phyloP scores from a whole-genome alignment of 2,329 filamentous ascomycete genomes.

The Penicillium sp. region DNA sequence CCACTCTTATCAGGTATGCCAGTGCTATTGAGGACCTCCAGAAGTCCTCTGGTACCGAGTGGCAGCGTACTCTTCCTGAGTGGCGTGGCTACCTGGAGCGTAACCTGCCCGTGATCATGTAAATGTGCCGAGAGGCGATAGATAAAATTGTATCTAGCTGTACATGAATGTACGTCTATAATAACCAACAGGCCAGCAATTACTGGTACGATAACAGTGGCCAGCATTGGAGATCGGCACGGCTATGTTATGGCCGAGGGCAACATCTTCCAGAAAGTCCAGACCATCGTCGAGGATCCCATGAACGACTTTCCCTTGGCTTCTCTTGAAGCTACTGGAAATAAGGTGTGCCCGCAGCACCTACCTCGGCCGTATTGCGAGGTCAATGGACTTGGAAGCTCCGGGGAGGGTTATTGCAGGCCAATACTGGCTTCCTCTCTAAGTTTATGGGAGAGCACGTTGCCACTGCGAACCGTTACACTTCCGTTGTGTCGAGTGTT shows the following conservation, averaged over 20 bases:
- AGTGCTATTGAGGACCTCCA: conserved; percentile 61
- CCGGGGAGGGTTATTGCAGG: conserved; percentile 33
- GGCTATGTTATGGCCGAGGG: conserved; percentile 52
- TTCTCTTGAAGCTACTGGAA: conserved; percentile 31
- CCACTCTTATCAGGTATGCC: conserved; percentile 54
- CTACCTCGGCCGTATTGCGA: conserved; percentile 49
- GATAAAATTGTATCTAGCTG: background rate
- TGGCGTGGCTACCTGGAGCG: conserved; percentile 50
- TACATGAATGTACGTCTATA: background rate
- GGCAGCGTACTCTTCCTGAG: conserved; percentile 48
- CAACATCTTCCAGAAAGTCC: conserved; percentile 55
- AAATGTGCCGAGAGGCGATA: background rate
- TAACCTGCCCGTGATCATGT: conserved; percentile 33
- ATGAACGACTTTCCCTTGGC: conserved; percentile 42
- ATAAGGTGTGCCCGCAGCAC: conserved; percentile 42
- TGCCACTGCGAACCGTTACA: conserved; percentile 42
- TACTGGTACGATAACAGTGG: conserved; percentile 53
- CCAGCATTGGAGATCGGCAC: conserved; percentile 54
- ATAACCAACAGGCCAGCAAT: conserved; percentile 49
- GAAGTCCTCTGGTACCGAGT: conserved; percentile 39
- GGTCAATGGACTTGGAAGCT: conserved; percentile 46
- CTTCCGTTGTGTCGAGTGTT: conserved; percentile 36
- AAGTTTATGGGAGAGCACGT: conserved; percentile 52
- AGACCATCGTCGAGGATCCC: conserved; percentile 37
- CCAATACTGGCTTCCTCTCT: conserved; percentile 47